These are phyloP conservation scores for Leccinum insolens DNA, from an alignment of 1,284 basidiomycete genomes.

Conservation along the genomic window DNA sequence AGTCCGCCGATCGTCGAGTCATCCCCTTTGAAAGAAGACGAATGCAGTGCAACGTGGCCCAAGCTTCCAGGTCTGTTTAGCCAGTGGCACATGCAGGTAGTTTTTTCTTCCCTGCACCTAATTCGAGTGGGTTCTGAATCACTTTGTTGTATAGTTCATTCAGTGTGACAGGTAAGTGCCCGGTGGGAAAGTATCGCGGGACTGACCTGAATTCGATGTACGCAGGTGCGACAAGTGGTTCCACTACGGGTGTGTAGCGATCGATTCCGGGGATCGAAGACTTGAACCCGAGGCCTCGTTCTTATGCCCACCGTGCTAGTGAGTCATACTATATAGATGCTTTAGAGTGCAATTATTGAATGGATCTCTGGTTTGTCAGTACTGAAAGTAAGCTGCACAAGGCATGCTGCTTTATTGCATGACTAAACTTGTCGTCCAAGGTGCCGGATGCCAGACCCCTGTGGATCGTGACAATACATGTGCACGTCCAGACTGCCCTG, in stretches of 20 bases:
- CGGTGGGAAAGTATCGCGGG: no score
- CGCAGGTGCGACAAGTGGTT: slow-evolving; percentile 40
- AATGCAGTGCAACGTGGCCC: slow-evolving; percentile 17
- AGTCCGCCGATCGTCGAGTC: not conserved
- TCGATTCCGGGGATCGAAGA: slow-evolving; percentile 30
- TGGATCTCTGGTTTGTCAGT: slow-evolving; percentile 8
- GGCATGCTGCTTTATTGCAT: not conserved
- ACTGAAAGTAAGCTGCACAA: slow-evolving; percentile 16
- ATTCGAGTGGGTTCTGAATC: not conserved
- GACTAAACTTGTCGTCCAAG: slow-evolving; percentile 8
- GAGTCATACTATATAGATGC: slow-evolving; percentile 6
- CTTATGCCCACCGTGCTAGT: slow-evolving; percentile 36
- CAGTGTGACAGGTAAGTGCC: slow-evolving; percentile 35
- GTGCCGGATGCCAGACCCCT: slow-evolving; percentile 12
- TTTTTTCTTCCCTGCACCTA: not conserved
- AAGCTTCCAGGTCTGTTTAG: slow-evolving; percentile 16
- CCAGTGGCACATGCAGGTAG: slow-evolving; percentile 29
- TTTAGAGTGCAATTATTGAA: slow-evolving; percentile 7
- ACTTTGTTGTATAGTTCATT: slow-evolving; percentile 27
- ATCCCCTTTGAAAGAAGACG: slow-evolving; percentile 7
- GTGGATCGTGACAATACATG: slow-evolving; percentile 18
- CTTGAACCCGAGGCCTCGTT: slow-evolving; percentile 26
- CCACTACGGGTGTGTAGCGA: slow-evolving; percentile 38
- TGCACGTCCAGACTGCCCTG: slow-evolving; percentile 30
- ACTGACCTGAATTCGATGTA: not conserved